phyloP scores from a whole-genome alignment of 805 yeast species.

The Blastobotrys americana region DNA sequence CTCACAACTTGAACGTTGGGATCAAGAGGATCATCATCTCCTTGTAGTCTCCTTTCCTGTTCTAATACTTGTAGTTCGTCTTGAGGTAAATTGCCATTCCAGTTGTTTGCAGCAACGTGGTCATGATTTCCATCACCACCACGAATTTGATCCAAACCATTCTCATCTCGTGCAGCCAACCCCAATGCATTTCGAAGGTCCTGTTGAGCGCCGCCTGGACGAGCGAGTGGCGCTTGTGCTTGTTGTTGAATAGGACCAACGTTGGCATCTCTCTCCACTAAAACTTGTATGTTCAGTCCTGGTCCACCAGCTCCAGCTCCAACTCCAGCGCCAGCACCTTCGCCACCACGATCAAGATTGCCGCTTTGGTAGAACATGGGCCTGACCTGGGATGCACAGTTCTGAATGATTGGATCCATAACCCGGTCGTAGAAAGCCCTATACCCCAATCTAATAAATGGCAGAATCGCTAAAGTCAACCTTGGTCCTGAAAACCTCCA shows the following conservation, averaged over 20 bases:
- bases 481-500: slow-evolving; percentile 21
- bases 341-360: neutral
- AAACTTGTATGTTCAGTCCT: neutral
- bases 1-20: neutral
- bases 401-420: slow-evolving; percentile 19
- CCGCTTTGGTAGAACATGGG: slow-evolving; percentile 8
- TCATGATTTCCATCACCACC: neutral
- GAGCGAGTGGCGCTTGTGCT: neutral
- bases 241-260: no score
- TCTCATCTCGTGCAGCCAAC: neutral
- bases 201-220: neutral
- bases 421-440: slow-evolving; percentile 12
- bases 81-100: no score
- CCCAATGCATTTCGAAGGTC: neutral
- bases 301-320: slow-evolving; percentile 2
- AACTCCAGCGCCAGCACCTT: slow-evolving; percentile 2
- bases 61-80: neutral
- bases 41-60: neutral
- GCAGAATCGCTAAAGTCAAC: slow-evolving; percentile 16
- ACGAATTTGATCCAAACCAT: neutral
- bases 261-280: no score
- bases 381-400: slow-evolving; percentile 14
- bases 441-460: slow-evolving; percentile 17
- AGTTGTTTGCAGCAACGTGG: no score
- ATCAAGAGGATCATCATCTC: neutral